Percentiles rank a stretch among this genome's conserved stretches.
Evolutionary conservation across 495 filamentous ascomycete genomes (phyloP).

Genomic region (Talaromyces thailandensis): DNA sequence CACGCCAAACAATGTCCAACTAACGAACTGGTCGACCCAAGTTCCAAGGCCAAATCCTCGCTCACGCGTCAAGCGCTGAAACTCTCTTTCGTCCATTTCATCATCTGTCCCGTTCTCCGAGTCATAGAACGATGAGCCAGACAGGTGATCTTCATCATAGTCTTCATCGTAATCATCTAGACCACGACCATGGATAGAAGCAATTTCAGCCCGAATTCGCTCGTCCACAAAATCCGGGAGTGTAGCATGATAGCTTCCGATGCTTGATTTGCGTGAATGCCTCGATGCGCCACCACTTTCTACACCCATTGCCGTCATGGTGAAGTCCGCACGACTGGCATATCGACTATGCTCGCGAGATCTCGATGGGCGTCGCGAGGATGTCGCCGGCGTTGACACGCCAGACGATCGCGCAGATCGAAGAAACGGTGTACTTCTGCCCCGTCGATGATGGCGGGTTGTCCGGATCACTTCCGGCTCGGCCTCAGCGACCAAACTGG

Average conservation of each 20-base stretch:
- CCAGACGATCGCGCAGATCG: slow-evolving; percentile 17
- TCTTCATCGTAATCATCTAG: slow-evolving; percentile 8
- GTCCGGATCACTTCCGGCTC: slow-evolving; percentile 26
- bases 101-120: slow-evolving; percentile 23
- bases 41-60: slow-evolving; percentile 61
- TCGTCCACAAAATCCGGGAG: slow-evolving; percentile 37
- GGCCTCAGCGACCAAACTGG: slow-evolving; percentile 48
- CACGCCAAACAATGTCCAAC: slow-evolving; percentile 70
- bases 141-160: neutral
- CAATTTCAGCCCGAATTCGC: slow-evolving; percentile 35
- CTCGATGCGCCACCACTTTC: neutral
- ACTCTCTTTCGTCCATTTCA: slow-evolving; percentile 35
- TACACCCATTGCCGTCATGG: slow-evolving; percentile 25
- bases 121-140: slow-evolving; percentile 1
- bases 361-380: slow-evolving; percentile 22
- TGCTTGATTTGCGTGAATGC: slow-evolving; percentile 5
- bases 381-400: slow-evolving; percentile 26
- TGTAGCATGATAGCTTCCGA: slow-evolving; percentile 11
- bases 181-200: slow-evolving; percentile 17
- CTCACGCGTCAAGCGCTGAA: slow-evolving; percentile 38
- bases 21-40: slow-evolving; percentile 66
- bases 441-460: slow-evolving; percentile 11
- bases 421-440: slow-evolving; percentile 13
- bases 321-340: slow-evolving; percentile 25
- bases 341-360: slow-evolving; percentile 24